Percentiles rank a stretch among this genome's conserved stretches.
phyloP scores from a whole-genome alignment of 768 basidiomycete species.

The Boletus barrowsii region DNA sequence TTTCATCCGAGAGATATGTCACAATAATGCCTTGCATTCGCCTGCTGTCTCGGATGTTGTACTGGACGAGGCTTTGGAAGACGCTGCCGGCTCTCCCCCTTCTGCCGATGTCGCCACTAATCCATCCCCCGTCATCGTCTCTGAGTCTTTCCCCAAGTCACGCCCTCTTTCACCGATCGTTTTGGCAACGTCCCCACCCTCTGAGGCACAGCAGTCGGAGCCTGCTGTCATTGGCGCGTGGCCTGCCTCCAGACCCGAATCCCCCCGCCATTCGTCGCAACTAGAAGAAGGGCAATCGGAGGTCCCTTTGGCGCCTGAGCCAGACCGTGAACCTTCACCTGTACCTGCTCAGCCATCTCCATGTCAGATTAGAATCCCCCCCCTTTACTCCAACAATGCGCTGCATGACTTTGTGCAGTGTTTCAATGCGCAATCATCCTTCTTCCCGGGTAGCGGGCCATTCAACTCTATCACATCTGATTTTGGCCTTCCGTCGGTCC shows the following conservation, averaged over 20 bases:
- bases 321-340: slow-evolving; percentile 4
- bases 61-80: slow-evolving; percentile 10
- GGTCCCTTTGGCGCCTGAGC: not conserved
- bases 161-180: slow-evolving; percentile 50
- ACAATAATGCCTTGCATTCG: slow-evolving; percentile 5
- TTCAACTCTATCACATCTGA: slow-evolving; percentile 21
- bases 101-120: slow-evolving; percentile 1
- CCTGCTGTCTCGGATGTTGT: slow-evolving; percentile 8
- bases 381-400: slow-evolving; percentile 8
- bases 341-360: not conserved
- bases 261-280: slow-evolving; percentile 21
- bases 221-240: slow-evolving; percentile 43
- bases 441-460: slow-evolving; percentile 16
- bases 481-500: slow-evolving; percentile 18
- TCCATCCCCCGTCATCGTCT: slow-evolving; percentile 17
- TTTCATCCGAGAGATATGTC: slow-evolving; percentile 30
- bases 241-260: slow-evolving; percentile 37
- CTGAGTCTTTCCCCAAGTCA: slow-evolving; percentile 24
- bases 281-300: slow-evolving; percentile 13
- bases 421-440: slow-evolving; percentile 15
- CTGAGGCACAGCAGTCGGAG: slow-evolving; percentile 28
- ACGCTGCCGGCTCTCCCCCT: slow-evolving; percentile 8
- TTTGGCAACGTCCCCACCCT: slow-evolving; percentile 35
- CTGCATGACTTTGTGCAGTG: slow-evolving; percentile 17
- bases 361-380: slow-evolving; percentile 11